A percentile compares a stretch with the other conserved stretches of the same genome.
Evolutionary conservation across 1,284 basidiomycete genomes (phyloP).

Genomic region (Ustilago vetiveriae): DNA sequence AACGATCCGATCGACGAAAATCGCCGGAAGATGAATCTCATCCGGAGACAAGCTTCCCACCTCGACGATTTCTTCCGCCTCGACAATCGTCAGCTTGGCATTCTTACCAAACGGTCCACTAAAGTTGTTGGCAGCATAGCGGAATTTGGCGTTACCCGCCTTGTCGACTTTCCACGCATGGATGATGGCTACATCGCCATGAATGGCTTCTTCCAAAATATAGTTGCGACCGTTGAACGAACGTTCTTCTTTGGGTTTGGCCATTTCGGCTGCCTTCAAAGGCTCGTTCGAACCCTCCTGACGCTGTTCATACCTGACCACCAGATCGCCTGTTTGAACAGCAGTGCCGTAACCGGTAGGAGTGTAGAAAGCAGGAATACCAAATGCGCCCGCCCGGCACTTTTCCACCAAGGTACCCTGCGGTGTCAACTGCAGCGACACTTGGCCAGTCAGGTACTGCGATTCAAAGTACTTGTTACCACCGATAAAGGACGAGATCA

Average conservation of each 20-base stretch:
- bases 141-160: conserved; percentile 69
- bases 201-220: conserved; percentile 85
- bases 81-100: conserved; percentile 62
- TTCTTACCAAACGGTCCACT: conserved; percentile 62
- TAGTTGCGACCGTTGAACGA: conserved; percentile 84
- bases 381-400: conserved; percentile 88
- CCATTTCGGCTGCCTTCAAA: conserved; percentile 61
- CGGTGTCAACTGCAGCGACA: conserved; percentile 60
- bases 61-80: conserved; percentile 64
- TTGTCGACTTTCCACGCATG: conserved; percentile 96
- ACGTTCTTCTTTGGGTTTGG: conserved; percentile 76
- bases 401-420: conserved; percentile 83
- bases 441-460: conserved; percentile 62
- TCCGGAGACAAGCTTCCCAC: conserved; percentile 55
- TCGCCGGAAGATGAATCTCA: conserved; percentile 60
- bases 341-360: conserved; percentile 77
- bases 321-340: conserved; percentile 68
- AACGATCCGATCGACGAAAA: conserved; percentile 63
- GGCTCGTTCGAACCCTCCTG: conserved; percentile 35
- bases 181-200: conserved; percentile 87
- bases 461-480: conserved; percentile 64
- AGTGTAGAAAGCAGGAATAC: conserved; percentile 95
- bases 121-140: conserved; percentile 64
- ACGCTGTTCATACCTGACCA: conserved; percentile 63
- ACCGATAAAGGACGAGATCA: conserved; percentile 65